Evolutionary conservation across 2,329 filamentous ascomycete genomes (phyloP).

Genomic region (Alternaria sp.): DNA sequence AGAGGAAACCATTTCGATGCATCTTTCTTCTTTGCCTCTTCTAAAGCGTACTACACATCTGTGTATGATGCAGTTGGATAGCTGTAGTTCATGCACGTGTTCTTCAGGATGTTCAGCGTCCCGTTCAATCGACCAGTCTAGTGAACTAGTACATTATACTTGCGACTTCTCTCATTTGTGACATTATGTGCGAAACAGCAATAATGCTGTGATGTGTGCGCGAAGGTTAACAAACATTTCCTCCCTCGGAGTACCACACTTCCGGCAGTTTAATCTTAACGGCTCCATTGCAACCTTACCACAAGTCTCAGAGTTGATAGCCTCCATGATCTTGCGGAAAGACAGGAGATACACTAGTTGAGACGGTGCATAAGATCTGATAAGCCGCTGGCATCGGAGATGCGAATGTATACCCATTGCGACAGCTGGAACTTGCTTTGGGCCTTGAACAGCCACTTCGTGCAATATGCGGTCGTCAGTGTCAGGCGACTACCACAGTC

Average conservation of each 20-base stretch:
- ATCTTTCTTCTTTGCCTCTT: neutral
- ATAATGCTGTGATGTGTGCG: neutral
- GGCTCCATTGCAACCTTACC: too few species aligned
- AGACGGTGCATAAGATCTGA: neutral
- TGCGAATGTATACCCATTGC: too few species aligned
- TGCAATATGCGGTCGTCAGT: neutral
- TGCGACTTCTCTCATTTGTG: too few species aligned
- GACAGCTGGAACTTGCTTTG: neutral
- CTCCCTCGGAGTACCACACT: too few species aligned
- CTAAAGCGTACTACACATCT: neutral
- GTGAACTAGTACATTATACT: neutral
- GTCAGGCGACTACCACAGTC: slow-evolving; percentile 37
- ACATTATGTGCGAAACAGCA: too few species aligned
- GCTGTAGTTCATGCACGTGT: neutral
- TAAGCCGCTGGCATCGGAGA: neutral
- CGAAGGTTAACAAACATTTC: too few species aligned
- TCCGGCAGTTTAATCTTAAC: too few species aligned
- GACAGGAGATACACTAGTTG: neutral
- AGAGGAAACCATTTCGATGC: too few species aligned
- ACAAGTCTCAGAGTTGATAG: too few species aligned
- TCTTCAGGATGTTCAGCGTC: neutral
- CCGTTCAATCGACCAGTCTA: neutral
- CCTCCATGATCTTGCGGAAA: neutral
- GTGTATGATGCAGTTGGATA: neutral
- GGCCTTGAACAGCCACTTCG: neutral